Evolutionary conservation across 257 asterid species (phyloP).

Genomic region (Nicotiana otophora): DNA sequence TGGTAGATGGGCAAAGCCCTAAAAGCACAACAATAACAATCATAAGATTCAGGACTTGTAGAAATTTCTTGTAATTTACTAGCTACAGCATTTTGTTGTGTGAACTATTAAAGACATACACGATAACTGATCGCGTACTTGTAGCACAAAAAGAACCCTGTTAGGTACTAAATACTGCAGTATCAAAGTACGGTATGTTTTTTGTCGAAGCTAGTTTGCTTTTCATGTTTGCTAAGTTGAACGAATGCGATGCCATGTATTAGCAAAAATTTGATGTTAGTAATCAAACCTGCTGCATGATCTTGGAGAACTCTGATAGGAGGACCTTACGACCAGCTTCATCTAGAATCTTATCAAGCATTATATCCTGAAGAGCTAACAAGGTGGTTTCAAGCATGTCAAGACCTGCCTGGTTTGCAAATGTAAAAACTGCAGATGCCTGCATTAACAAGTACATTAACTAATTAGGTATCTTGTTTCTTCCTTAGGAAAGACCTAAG

Average conservation of each 20-base stretch:
- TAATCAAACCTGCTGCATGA: conserved; percentile 79
- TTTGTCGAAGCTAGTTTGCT: neutral
- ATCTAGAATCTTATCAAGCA: conserved; percentile 83
- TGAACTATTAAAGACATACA: neutral
- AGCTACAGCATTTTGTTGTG: neutral
- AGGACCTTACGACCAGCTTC: conserved; percentile 79
- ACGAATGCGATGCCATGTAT: neutral
- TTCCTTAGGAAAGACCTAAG: neutral
- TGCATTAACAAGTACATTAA: conserved; percentile 20
- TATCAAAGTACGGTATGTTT: neutral
- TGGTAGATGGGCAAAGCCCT: conserved; percentile 85
- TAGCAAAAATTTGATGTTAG: neutral
- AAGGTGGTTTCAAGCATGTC: conserved; percentile 97
- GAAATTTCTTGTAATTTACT: neutral
- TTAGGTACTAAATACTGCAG: neutral
- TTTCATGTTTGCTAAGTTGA: neutral
- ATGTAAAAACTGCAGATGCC: conserved; percentile 83
- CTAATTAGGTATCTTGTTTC: neutral
- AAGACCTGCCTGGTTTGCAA: conserved; percentile 93
- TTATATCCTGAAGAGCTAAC: conserved; percentile 82
- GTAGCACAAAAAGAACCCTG: neutral
- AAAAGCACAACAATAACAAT: neutral
- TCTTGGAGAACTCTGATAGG: conserved; percentile 73
- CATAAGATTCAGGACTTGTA: neutral
- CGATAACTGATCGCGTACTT: neutral